Evolutionary conservation across 441 rosid species (phyloP), one percentile per base, ranked within the genome.

Genomic region (Pelargonium myrrhifolium): DNA sequence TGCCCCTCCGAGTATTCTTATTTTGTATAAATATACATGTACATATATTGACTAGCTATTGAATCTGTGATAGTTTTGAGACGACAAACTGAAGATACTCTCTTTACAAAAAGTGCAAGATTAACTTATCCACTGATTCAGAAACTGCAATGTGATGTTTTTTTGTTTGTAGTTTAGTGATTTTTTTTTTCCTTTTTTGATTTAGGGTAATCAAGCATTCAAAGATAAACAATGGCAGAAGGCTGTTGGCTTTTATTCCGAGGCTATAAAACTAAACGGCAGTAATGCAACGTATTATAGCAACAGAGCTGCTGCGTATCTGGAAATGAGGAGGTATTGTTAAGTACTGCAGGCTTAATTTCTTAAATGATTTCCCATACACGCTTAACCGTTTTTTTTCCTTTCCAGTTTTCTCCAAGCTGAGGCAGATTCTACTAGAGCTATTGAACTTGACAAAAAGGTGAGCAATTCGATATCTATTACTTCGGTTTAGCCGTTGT

Each of bases 301-400:
- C 68, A 94, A 94, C 81, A 84, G 99, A 82, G 96, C 98, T 72
- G 99, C 99, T 62, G 97, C 99, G 18, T 87, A 88, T 82, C 97
- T 94, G 71, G 98, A 81, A 76, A 43, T 82, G 12, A 78, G 86
- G 62, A 87, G 97, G 99, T 94, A 77, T 68, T 61, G 11, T 68
- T 51, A 0, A 69, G 39, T 68, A 67, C 66, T 55, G 39, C 63
- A 18, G 59, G 28, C 62, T 67, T 61, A 1, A 63, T 15, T 67
- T 0, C 59, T 65, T 0, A 21, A n/a, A 62, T 55, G n/a, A 8
- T 68, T 64, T 67, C 26, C 60, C 11, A 21, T 58, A 26, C 63
- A 18, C 37, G 20, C 24, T 26, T 75, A 56, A 76, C 6, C 11
- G 7, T 56, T 14, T 35, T 66, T 65, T 58, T 42, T 37, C 71